Evolutionary conservation across 306 rosid species (phyloP), one percentile per base, ranked within the genome.

Genomic region (Vicia villosa): DNA sequence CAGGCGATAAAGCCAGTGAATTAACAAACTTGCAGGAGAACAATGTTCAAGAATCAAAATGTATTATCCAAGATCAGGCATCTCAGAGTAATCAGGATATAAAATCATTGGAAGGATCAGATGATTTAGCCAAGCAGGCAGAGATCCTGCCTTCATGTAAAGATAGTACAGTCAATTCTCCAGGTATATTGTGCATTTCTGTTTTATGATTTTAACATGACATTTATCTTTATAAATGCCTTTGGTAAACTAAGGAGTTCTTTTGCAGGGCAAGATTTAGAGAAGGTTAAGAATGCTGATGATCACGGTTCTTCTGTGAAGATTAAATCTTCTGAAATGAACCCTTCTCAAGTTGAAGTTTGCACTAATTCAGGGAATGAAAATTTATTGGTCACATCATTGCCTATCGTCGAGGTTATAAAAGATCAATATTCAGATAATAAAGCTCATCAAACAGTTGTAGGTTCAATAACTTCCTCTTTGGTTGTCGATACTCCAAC

Each of bases 181-280:
- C 70, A 68, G 90, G 96, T 84, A 63, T 41, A 10, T 60, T 43
- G 45, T 63, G 42, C 69, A 62, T 50, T 63, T 38, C 46, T 40
- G 36, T 71, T 4, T 50, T 70, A 46, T 15, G 70, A 58, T 61
- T 45, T 38, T 47, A 19, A 38, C 11, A 12, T 50, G 26, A 50
- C 55, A 10, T 67, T 66, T 49, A 61, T 69, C n/a, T 57, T 69
- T 32, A 15, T 41, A 17, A 51, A 58, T 32, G 66, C 45, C 32
- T 47, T 52, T 43, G 50, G 58, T 65, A 47, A 74, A 37, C 72
- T 62, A 34, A 70, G 46, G 34, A 55, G 47, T 74, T 79, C 63
- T 52, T 79, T 55, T 81, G 78, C 91, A 91, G 95, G 88, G 47
- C 26, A 79, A 69, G 86, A 78, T 42, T 51, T 43, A 20, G 86